Conservation (phyloP, 768 basidiomycete species). For the Tricholoma sp. region DNA sequence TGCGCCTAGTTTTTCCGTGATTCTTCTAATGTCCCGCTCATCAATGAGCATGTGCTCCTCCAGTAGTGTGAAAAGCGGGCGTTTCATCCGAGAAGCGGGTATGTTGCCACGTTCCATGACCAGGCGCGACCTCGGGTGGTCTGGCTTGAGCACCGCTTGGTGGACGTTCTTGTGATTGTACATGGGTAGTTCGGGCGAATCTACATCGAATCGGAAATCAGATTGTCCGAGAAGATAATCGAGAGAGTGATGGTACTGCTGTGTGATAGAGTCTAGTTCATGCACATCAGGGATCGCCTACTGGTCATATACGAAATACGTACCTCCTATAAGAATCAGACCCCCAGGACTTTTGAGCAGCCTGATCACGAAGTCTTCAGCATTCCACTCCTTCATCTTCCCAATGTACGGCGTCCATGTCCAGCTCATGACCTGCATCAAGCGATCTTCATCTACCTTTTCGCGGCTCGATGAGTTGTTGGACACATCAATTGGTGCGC, state of each 20-base stretch:
- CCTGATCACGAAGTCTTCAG: constrained; percentile 26
- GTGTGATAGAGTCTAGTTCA: constrained; percentile 18
- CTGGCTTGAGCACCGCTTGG: constrained; percentile 20
- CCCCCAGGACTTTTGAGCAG: constrained; percentile 25
- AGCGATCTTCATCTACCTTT: constrained; percentile 19
- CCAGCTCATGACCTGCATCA: constrained; percentile 27
- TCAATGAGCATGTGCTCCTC: constrained; percentile 26
- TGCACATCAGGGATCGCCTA: background rate
- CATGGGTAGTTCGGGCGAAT: constrained; percentile 16
- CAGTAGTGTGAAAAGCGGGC: constrained; percentile 25
- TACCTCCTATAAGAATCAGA: constrained; percentile 25
- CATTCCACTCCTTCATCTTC: constrained; percentile 19
- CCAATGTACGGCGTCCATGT: constrained; percentile 24
- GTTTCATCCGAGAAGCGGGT: constrained; percentile 21
- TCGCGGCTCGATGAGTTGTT: constrained; percentile 9
- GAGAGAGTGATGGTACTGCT: constrained; percentile 20
- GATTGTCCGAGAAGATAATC: constrained; percentile 19
- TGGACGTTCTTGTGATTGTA: constrained; percentile 22
- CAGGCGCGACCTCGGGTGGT: constrained; percentile 16
- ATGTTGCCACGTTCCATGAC: constrained; percentile 21
- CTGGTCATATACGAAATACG: background rate
- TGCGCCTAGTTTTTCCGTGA: constrained; percentile 22
- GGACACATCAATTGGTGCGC: constrained; percentile 10
- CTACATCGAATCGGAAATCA: constrained; percentile 19
- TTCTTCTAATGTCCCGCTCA: constrained; percentile 20